phyloP scores from a whole-genome alignment of 371 early-diverging fungal species.

The Apophysomyces elegans region DNA sequence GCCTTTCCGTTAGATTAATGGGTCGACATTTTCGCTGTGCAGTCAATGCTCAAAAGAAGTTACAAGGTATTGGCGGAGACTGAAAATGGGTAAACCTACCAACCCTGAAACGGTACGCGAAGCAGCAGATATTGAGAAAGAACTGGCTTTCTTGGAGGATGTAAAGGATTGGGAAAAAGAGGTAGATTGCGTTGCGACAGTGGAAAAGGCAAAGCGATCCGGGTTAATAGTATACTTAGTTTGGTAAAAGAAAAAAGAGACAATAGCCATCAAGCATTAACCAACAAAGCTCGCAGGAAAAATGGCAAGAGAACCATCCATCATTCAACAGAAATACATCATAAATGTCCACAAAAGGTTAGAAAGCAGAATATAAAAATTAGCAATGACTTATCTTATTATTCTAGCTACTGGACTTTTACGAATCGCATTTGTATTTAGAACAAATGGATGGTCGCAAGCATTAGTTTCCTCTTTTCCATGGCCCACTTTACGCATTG shows the following conservation, averaged over 20 bases:
- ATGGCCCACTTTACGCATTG: no score
- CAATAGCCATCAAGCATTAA: background rate
- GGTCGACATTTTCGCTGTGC: background rate
- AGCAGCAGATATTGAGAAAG: background rate
- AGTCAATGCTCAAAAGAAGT: background rate
- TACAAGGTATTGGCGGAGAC: background rate
- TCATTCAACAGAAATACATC: slow-evolving; percentile 4
- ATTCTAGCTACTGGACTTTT: slow-evolving; percentile 1
- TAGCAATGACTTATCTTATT: background rate
- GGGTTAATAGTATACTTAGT: background rate
- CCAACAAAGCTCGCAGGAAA: background rate
- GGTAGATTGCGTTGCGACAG: background rate
- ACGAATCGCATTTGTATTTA: background rate
- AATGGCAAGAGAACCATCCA: slow-evolving; percentile 2
- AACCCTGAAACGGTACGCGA: background rate
- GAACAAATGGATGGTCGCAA: background rate
- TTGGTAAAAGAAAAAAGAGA: background rate
- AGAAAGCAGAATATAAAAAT: background rate
- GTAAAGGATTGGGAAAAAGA: background rate
- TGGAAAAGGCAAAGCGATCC: slow-evolving; percentile 2
- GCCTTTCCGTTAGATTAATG: background rate
- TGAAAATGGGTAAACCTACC: background rate
- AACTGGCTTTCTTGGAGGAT: background rate
- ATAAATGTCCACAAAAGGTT: slow-evolving; percentile 6
- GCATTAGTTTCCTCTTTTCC: background rate